A percentile compares a stretch with the other conserved stretches of the same genome.
These are phyloP conservation scores for Nakazawaea ambrosiae DNA, from an alignment of 805 yeast species.

Conservation along the genomic window DNA sequence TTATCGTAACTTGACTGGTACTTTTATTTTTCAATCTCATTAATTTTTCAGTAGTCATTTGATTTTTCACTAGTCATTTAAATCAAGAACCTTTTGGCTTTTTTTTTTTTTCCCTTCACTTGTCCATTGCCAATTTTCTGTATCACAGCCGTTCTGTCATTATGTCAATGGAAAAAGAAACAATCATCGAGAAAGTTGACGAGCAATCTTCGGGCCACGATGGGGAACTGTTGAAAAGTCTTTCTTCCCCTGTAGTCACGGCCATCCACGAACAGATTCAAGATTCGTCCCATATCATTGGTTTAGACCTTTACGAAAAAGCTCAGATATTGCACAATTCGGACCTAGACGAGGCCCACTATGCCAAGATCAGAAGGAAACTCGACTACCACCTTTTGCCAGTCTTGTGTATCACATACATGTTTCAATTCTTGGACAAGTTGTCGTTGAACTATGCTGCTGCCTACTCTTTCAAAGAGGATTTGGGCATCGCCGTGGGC, in stretches of 20 bases:
- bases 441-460: constrained; percentile 44
- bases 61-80: too few relatives aligned
- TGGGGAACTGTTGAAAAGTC: too few relatives aligned
- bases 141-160: too few relatives aligned
- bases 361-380: constrained; percentile 37
- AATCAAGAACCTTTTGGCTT: too few relatives aligned
- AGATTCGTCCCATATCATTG: constrained; percentile 8
- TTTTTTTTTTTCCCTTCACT: too few relatives aligned
- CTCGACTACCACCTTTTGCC: constrained; percentile 47
- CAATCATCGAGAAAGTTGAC: too few relatives aligned
- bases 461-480: constrained; percentile 41
- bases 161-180: too few relatives aligned
- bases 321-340: constrained; percentile 37
- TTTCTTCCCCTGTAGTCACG: constrained; percentile 1
- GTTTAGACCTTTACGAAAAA: constrained; percentile 31
- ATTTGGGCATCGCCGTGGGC: constrained; percentile 35
- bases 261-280: constrained; percentile 7
- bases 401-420: constrained; percentile 39
- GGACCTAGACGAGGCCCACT: constrained; percentile 34
- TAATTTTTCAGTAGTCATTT: too few relatives aligned
- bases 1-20: too few relatives aligned
- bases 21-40: too few relatives aligned
- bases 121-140: too few relatives aligned
- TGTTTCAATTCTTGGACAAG: constrained; percentile 57
- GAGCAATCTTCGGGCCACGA: too few relatives aligned